Evolutionary conservation across 306 rosid genomes (phyloP).

Genomic region (Trifolium fragiferum): DNA sequence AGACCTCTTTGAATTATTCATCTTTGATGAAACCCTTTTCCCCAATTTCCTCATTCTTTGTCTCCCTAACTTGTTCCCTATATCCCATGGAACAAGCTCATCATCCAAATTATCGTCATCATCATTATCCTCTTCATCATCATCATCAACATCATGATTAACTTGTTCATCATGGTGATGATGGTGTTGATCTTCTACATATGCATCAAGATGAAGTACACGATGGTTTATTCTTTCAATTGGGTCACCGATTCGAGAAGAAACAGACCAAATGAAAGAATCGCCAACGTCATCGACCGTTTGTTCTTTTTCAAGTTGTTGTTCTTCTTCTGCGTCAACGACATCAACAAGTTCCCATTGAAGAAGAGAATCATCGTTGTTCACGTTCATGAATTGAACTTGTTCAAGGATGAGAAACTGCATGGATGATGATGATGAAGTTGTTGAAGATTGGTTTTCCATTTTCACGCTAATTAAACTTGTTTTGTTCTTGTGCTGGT

Average conservation of each 20-base stretch:
- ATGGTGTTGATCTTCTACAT: not conserved
- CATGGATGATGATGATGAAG: conserved; percentile 32
- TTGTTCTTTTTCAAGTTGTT: not conserved
- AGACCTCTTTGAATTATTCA: conserved; percentile 63
- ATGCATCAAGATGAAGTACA: conserved; percentile 23
- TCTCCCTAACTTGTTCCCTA: conserved; percentile 63
- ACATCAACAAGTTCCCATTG: conserved; percentile 62
- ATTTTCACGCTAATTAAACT: conserved; percentile 37
- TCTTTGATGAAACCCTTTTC: conserved; percentile 74
- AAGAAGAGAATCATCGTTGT: conserved; percentile 49
- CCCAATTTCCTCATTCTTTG: conserved; percentile 94
- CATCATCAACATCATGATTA: conserved; percentile 32
- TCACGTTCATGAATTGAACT: conserved; percentile 50
- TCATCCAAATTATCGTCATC: conserved; percentile 65
- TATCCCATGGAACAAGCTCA: conserved; percentile 88
- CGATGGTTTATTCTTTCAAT: conserved; percentile 27
- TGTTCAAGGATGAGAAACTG: conserved; percentile 52
- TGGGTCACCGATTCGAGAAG: conserved; percentile 22
- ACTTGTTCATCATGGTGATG: not conserved
- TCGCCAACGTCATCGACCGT: not conserved
- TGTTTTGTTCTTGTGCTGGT: not conserved
- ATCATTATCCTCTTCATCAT: conserved; percentile 35
- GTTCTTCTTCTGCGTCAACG: conserved; percentile 37
- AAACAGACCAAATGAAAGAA: conserved; percentile 36
- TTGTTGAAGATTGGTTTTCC: conserved; percentile 49